These are phyloP conservation scores for Raphanus sativus DNA, from an alignment of 345 rosid species.

Conservation along the genomic window DNA sequence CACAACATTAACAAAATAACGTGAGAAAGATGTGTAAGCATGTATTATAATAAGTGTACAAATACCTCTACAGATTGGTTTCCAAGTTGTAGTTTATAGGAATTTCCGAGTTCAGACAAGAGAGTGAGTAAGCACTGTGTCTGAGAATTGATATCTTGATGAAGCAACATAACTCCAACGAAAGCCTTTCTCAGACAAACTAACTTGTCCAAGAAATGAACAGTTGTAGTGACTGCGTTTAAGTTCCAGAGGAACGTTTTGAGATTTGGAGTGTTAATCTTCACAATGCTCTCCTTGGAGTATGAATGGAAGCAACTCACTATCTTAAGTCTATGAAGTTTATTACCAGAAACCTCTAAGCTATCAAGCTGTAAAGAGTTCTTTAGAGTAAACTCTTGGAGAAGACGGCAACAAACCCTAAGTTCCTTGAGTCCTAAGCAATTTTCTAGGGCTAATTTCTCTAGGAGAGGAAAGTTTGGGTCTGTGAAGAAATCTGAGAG, in stretches of 20 bases:
- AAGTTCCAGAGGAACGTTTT: conserved; percentile 51
- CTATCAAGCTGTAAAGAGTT: conserved; percentile 54
- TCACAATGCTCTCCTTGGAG: conserved; percentile 48
- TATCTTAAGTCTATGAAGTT: conserved; percentile 54
- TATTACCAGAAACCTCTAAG: conserved; percentile 51
- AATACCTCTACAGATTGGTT: conserved; percentile 68
- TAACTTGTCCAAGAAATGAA: conserved; percentile 46
- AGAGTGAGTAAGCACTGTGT: conserved; percentile 49
- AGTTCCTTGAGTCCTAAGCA: conserved; percentile 63
- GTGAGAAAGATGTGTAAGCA: not conserved
- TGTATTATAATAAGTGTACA: not conserved
- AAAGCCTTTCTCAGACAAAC: conserved; percentile 51
- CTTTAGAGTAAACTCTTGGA: conserved; percentile 54
- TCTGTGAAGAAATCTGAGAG: conserved; percentile 66
- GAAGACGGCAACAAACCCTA: conserved; percentile 52
- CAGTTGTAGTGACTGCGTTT: conserved; percentile 47
- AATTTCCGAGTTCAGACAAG: conserved; percentile 53
- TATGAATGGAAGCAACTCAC: conserved; percentile 55
- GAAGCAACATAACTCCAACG: conserved; percentile 45
- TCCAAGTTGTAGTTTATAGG: conserved; percentile 50
- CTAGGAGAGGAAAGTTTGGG: conserved; percentile 60
- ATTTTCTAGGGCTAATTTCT: conserved; percentile 53
- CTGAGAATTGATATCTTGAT: conserved; percentile 44
- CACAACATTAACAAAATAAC: conserved; percentile 2
- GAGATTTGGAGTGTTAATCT: conserved; percentile 55